Conservation (phyloP, 2,329 filamentous ascomycete genomes). For the Fusarium robinianum region DNA sequence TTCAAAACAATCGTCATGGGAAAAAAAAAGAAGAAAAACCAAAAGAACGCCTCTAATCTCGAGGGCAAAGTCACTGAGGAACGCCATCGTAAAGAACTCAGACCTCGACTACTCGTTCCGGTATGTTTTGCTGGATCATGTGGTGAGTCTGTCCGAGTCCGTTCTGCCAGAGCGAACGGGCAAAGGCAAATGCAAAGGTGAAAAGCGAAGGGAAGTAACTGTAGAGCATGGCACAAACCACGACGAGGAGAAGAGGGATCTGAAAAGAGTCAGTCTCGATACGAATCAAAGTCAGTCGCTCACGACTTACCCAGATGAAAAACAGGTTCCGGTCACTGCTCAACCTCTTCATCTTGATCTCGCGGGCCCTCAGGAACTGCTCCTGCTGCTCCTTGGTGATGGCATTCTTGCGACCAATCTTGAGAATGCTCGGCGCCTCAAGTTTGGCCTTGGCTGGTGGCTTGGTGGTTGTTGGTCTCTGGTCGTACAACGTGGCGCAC, state of each 20-base stretch:
- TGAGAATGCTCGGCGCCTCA: conserved; percentile 53
- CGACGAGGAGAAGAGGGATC: conserved; percentile 56
- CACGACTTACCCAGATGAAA: conserved; percentile 65
- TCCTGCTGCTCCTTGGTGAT: conserved; percentile 70
- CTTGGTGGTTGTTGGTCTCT: conserved; percentile 41
- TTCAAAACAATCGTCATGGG: conserved; percentile 11
- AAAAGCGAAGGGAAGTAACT: conserved; percentile 56
- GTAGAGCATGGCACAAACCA: conserved; percentile 56
- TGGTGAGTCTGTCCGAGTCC: conserved; percentile 37
- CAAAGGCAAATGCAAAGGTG: conserved; percentile 42
- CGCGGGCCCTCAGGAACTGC: conserved; percentile 63
- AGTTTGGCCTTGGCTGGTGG: conserved; percentile 46
- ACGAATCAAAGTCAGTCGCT: background rate
- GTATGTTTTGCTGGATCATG: conserved; percentile 33
- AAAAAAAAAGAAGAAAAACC: too few species aligned
- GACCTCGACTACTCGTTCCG: conserved; percentile 36
- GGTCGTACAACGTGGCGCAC: conserved; percentile 58
- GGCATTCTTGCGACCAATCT: conserved; percentile 65
- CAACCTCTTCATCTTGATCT: conserved; percentile 65
- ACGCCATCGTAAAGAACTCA: conserved; percentile 30
- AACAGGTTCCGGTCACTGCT: conserved; percentile 68
- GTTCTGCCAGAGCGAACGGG: conserved; percentile 39
- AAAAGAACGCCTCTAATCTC: conserved; percentile 25
- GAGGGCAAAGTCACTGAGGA: conserved; percentile 17
- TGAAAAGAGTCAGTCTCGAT: conserved; percentile 37